Base-by-base conservation (phyloP, 768 basidiomycete genomes). In the Macrolepiota dolichaula region DNA sequence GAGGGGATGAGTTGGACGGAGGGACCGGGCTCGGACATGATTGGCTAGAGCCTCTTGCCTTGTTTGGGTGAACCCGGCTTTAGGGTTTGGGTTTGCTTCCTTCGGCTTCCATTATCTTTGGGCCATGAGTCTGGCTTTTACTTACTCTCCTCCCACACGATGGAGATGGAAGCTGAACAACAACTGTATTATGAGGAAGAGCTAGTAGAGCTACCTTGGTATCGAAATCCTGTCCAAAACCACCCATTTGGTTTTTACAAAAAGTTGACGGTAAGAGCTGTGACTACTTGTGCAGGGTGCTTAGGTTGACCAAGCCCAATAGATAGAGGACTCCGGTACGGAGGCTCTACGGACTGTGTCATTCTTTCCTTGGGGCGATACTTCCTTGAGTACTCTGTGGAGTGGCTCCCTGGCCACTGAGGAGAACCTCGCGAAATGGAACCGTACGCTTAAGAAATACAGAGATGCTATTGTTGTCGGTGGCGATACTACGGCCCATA, bases 391-490 rank as follows among this genome's bases (percentile, higher is more conserved):
- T 55, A 65, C 57, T 68, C 78, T 74, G 47, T 85, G 71, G 76
- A 59, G 70, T 22, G 78, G 77, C 10, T 64, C 52, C 27, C 64
- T 72, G 1, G 57, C 72, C 53, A 63, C 68, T 3, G 65, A 72
- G 4, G 73, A 79, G n/a, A 51, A 73, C 10, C 62, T 66, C 5
- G 63, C 68, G 1, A 59, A 64, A 32, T 90, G 88, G 87, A 71
- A 67, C 24, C 47, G 46, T 17, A 77, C 85, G 73, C 68, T 84
- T 17, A 66, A 74, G 4, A 69, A 77, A 44, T 88, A 80, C 74
- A 72, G 76, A 51, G 83, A 85, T 54, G 75, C 82, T 32, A 73
- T 86, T 57, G 80, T 80, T 51, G 78, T 85, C 7, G 81, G 79
- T 49, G 74, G 80, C 29, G 67, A 63, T 44, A 67, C 65, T 22